These are phyloP conservation scores for Hortiboletus rubellus DNA, from an alignment of 1,284 basidiomycete species.

Conservation along the genomic window DNA sequence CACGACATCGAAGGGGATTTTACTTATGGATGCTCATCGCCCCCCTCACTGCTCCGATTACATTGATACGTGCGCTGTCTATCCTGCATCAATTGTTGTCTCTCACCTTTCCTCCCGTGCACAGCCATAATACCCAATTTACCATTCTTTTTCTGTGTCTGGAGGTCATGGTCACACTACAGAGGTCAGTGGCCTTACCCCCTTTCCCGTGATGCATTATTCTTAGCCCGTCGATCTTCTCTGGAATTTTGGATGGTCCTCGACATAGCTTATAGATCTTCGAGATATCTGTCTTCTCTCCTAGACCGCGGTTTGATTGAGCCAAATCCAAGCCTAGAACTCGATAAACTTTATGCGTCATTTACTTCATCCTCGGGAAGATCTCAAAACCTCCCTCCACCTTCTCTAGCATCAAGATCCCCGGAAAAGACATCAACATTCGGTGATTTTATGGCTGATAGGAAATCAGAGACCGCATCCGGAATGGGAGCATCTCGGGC, in stretches of 20 bases:
- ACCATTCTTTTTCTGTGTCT: slow-evolving; percentile 81
- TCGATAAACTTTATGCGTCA: slow-evolving; percentile 58
- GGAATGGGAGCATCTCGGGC: slow-evolving; percentile 4
- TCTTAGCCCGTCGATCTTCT: not conserved
- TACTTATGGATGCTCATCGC: slow-evolving; percentile 61
- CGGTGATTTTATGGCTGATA: not conserved
- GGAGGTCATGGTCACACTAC: slow-evolving; percentile 83
- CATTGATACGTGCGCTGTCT: slow-evolving; percentile 63
- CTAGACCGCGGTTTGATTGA: slow-evolving; percentile 55
- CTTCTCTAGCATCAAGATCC: slow-evolving; percentile 8
- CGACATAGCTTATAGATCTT: slow-evolving; percentile 66
- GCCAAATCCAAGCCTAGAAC: slow-evolving; percentile 49
- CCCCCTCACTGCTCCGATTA: slow-evolving; percentile 72
- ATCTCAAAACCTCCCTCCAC: not conserved
- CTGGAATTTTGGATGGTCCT: not conserved
- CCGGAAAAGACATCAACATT: slow-evolving; percentile 19
- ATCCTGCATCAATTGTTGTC: not conserved
- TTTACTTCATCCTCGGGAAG: not conserved
- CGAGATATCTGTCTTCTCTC: slow-evolving; percentile 64
- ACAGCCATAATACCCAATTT: slow-evolving; percentile 78
- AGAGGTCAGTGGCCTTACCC: slow-evolving; percentile 48
- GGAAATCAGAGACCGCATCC: not conserved
- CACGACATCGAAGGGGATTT: slow-evolving; percentile 64
- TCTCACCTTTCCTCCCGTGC: slow-evolving; percentile 4
- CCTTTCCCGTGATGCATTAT: slow-evolving; percentile 3